Base-by-base conservation (phyloP, 108 stramenopile genomes). In the Bacterosira constricta region DNA sequence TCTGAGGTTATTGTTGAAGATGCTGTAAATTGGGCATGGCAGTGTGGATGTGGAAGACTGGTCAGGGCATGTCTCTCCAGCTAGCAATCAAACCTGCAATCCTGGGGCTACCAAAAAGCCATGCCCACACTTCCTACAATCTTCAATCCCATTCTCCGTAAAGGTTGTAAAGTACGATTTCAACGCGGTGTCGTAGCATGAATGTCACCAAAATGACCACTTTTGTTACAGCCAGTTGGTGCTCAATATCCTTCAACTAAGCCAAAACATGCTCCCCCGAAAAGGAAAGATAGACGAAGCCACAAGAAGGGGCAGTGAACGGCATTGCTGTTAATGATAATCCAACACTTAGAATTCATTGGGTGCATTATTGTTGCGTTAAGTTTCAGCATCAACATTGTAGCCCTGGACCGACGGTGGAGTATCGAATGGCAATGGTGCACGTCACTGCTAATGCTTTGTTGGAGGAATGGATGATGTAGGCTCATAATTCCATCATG, bases 401-500 rank as follows among this genome's bases (percentile, higher is more conserved):
- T 77, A 98, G 3, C 97, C 96, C 82, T 98, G 97, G 71, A 21
- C 97, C 83, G n/a, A 98, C 87, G 18, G 95, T 92, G 29, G 92
- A 94, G 69, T 98, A 98, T 31, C 94, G 88, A 35, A 89, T 83
- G 41, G 84, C 81, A 32, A 97, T 88, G 56, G 96, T 95, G 59
- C 90, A 86, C 15, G 94, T 96, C 63, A 81, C 76, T n/a, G 87
- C 94, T 26, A 98, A 70, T 17, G 92, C 88, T 60, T 87, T 85
- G 17, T 62, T 66, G 44, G 77, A 80, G 20, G 78, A 71, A 23
- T 75, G 56, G 46, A 75, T 75, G 46, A 95, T 91, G 63, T 79
- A 86, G 26, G 94, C 92, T 4, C 95, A 79, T 0, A 96, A 95
- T 84, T 95, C 95, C 96, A 98, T 96, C 93, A 98, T 96, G 42